These are phyloP conservation scores for Fusarium dimerum DNA, from an alignment of 2,329 filamentous ascomycete genomes.

Conservation along the genomic window DNA sequence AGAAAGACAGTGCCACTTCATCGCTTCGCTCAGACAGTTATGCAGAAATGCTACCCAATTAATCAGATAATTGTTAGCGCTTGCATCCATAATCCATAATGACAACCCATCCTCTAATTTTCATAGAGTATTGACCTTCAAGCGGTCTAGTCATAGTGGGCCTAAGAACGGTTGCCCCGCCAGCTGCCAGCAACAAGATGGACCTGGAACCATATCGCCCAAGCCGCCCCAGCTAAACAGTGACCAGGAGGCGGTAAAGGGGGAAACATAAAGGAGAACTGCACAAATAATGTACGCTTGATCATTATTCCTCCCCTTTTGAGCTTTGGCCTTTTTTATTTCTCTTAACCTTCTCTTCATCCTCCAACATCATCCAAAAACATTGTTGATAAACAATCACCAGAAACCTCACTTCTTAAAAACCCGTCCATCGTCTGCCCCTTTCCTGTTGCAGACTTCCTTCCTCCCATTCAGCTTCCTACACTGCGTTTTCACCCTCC, in stretches of 20 bases:
- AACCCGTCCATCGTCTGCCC: conserved; percentile 1
- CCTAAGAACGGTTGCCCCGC: conserved; percentile 25
- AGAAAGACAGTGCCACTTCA: neutral
- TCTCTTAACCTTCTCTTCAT: conserved; percentile 16
- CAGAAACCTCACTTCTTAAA: conserved; percentile 7
- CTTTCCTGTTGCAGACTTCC: conserved; percentile 4
- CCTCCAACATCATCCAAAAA: conserved; percentile 23
- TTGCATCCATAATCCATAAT: too few species aligned
- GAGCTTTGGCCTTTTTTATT: conserved; percentile 21
- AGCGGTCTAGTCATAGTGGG: neutral
- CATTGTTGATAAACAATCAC: conserved; percentile 1
- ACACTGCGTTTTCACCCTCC: conserved; percentile 17
- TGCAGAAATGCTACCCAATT: neutral
- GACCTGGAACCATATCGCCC: conserved; percentile 14
- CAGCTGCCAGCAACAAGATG: neutral
- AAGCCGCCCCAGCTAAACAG: conserved; percentile 34
- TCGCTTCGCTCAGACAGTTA: neutral
- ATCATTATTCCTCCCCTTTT: neutral
- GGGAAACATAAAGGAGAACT: conserved; percentile 26
- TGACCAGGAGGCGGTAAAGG: conserved; percentile 15
- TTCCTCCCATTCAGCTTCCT: conserved; percentile 10
- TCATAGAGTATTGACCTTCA: neutral
- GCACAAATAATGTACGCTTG: conserved; percentile 18
- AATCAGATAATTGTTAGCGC: too few species aligned
- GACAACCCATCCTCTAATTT: neutral